Evolutionary conservation across 495 filamentous ascomycete genomes (phyloP).

Genomic region (Apiosordaria backusii): DNA sequence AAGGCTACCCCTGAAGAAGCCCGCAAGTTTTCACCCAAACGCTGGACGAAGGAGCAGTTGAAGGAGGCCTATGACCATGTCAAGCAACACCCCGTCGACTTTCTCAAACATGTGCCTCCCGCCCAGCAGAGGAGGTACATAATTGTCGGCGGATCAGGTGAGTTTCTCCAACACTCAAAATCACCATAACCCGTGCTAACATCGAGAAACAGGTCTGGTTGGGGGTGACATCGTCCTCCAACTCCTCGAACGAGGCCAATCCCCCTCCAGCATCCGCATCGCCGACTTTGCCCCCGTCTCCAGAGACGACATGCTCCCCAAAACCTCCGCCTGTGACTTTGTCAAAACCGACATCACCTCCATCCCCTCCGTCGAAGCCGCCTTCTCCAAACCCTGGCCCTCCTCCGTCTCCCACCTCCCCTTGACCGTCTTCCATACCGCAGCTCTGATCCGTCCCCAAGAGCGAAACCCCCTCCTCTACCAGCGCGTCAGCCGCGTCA

Average conservation of each 20-base stretch:
- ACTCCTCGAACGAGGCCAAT: conserved; percentile 52
- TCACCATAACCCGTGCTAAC: neutral
- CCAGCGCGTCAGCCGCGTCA: conserved; percentile 46
- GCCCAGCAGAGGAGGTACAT: conserved; percentile 54
- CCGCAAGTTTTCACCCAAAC: conserved; percentile 39
- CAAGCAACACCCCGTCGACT: conserved; percentile 44
- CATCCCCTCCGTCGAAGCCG: conserved; percentile 38
- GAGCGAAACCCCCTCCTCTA: conserved; percentile 49
- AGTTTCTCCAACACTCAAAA: conserved; percentile 6
- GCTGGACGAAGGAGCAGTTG: conserved; percentile 53
- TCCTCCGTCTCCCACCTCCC: conserved; percentile 41
- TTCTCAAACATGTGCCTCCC: conserved; percentile 48
- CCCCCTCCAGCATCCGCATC: conserved; percentile 52
- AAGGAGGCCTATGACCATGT: conserved; percentile 46
- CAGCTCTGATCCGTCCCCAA: conserved; percentile 47
- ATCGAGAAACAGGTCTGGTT: conserved; percentile 45
- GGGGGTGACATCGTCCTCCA: conserved; percentile 55
- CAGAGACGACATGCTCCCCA: conserved; percentile 35
- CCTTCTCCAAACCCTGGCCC: conserved; percentile 53
- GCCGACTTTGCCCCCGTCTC: conserved; percentile 49
- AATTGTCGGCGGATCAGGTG: conserved; percentile 55
- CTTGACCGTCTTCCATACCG: conserved; percentile 58
- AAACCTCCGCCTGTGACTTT: conserved; percentile 42
- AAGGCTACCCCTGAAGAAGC: conserved; percentile 46
- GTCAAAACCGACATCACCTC: conserved; percentile 54